Evolutionary conservation across 768 basidiomycete genomes (phyloP).

Genomic region (Leccinum sublutescens): DNA sequence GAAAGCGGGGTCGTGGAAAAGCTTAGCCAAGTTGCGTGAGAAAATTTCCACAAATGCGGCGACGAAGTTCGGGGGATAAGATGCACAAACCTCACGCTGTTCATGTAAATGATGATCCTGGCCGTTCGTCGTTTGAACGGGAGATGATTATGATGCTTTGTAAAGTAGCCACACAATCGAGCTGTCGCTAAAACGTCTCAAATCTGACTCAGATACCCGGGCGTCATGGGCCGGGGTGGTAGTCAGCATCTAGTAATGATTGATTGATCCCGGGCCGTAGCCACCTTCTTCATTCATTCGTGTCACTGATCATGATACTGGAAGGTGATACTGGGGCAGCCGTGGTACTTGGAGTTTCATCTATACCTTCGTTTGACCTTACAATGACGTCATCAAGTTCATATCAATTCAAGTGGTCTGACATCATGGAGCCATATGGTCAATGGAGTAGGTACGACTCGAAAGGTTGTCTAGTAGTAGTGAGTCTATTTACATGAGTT

Average conservation of each 20-base stretch:
- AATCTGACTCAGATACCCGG: background rate
- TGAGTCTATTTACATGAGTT: too few relatives aligned
- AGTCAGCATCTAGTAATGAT: background rate
- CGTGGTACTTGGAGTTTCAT: background rate
- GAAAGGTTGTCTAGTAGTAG: too few relatives aligned
- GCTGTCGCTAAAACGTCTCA: background rate
- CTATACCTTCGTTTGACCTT: background rate
- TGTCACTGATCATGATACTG: background rate
- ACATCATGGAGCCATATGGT: too few relatives aligned
- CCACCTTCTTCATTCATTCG: background rate
- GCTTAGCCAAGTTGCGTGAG: background rate
- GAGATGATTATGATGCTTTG: background rate
- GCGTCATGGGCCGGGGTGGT: background rate
- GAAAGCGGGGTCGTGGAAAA: background rate
- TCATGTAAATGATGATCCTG: too few relatives aligned
- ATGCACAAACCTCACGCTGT: background rate
- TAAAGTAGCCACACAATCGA: background rate
- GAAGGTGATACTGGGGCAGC: background rate
- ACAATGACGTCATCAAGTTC: background rate
- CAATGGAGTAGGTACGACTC: too few relatives aligned
- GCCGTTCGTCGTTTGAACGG: background rate
- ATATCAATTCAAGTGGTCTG: background rate
- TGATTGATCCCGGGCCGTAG: background rate
- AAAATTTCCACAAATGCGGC: background rate
- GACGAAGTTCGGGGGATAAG: background rate